Conservation (phyloP, 1,284 basidiomycete species). For the Athelia psychrophila region DNA sequence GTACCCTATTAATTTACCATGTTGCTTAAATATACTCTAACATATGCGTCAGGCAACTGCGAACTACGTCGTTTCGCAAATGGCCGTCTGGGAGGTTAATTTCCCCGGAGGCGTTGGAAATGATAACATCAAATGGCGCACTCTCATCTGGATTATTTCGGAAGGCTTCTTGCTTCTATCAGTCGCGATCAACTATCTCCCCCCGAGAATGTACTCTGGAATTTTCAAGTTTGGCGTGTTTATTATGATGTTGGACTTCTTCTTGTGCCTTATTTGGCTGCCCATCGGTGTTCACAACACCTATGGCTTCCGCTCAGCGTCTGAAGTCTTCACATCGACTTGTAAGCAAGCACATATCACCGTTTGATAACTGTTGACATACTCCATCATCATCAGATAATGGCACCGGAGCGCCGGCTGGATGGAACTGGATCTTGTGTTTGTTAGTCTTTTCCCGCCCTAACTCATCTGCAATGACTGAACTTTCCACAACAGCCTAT, state of each 20-base stretch:
- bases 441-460: conserved; percentile 44
- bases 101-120: conserved; percentile 75
- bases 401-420: conserved; percentile 79
- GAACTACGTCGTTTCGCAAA: conserved; percentile 80
- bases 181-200: conserved; percentile 80
- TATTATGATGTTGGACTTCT: conserved; percentile 79
- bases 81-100: conserved; percentile 74
- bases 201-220: conserved; percentile 66
- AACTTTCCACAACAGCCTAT: conserved; percentile 60
- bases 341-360: conserved; percentile 47
- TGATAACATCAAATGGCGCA: conserved; percentile 78
- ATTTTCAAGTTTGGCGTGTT: conserved; percentile 74
- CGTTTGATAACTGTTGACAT: neutral
- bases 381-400: conserved; percentile 52
- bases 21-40: too few relatives aligned
- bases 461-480: neutral
- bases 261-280: conserved; percentile 85
- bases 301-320: conserved; percentile 77
- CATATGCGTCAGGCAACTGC: conserved; percentile 60
- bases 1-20: conserved; percentile 30
- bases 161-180: conserved; percentile 67
- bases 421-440: conserved; percentile 85
- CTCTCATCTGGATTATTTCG: conserved; percentile 77
- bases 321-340: conserved; percentile 79
- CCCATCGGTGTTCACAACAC: conserved; percentile 82